phyloP scores from a whole-genome alignment of 2,329 filamentous ascomycete species.

The Capronia epimyces region DNA sequence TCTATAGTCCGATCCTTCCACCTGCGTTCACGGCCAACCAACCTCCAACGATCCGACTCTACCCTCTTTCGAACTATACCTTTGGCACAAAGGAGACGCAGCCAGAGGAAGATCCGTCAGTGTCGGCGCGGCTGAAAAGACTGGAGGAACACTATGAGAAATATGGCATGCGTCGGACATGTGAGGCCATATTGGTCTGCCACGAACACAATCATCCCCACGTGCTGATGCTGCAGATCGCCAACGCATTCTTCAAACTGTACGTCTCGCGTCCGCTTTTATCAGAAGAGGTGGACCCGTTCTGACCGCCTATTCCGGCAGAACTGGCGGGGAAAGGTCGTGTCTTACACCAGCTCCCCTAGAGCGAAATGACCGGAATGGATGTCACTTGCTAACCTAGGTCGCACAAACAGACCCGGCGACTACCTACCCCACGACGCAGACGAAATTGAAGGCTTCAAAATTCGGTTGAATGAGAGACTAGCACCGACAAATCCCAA shows the following conservation, averaged over 20 bases:
- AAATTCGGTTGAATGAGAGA: slow-evolving; percentile 82
- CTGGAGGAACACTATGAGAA: slow-evolving; percentile 91
- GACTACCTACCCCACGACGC: slow-evolving; percentile 85
- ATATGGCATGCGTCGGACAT: slow-evolving; percentile 94
- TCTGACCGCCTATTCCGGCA: too few species aligned
- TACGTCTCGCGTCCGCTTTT: too few species aligned
- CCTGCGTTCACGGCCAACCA: slow-evolving; percentile 84
- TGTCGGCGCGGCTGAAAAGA: slow-evolving; percentile 83
- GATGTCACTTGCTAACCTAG: not conserved
- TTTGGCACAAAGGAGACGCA: slow-evolving; percentile 98
- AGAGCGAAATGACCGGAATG: too few species aligned
- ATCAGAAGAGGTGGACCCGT: too few species aligned
- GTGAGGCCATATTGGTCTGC: slow-evolving; percentile 93
- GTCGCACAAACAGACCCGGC: slow-evolving; percentile 57
- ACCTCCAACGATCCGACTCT: slow-evolving; percentile 81
- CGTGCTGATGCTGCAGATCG: slow-evolving; percentile 98
- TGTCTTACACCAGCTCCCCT: too few species aligned
- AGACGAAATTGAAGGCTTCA: slow-evolving; percentile 93
- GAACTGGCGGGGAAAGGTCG: too few species aligned
- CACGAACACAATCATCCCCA: slow-evolving; percentile 99
- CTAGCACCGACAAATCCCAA: slow-evolving; percentile 88
- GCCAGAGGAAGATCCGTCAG: slow-evolving; percentile 93
- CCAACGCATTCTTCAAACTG: slow-evolving; percentile 98
- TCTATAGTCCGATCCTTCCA: slow-evolving; percentile 62
- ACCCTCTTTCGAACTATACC: slow-evolving; percentile 95